A percentile compares a stretch with the other conserved stretches of the same genome.
Conservation (phyloP, 2,329 filamentous ascomycete genomes). For the Coniochaeta sp. region DNA sequence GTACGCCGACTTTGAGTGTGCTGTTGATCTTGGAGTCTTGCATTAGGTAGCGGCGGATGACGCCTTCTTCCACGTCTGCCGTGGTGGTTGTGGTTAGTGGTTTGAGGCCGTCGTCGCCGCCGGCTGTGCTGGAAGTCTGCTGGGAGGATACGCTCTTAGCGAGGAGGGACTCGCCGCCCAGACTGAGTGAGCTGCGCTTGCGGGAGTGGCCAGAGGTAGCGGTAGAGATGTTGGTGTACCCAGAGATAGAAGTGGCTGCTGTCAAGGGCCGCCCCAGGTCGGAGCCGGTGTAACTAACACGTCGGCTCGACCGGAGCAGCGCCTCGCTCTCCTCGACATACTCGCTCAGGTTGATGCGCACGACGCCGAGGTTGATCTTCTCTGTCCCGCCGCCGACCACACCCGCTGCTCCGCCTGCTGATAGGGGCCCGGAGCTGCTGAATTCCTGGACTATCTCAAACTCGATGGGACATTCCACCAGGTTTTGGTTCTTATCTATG, state of each 20-base stretch:
- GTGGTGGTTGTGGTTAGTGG: conserved; percentile 1
- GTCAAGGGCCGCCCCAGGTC: conserved; percentile 13
- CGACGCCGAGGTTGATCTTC: conserved; percentile 70
- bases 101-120: neutral
- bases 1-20: conserved; percentile 73
- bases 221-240: no score
- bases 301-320: conserved; percentile 26
- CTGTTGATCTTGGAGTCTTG: conserved; percentile 98
- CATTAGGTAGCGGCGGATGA: conserved; percentile 84
- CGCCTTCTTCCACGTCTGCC: conserved; percentile 53
- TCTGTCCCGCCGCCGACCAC: conserved; percentile 44
- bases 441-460: conserved; percentile 93
- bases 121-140: conserved; percentile 10
- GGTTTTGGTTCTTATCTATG: conserved; percentile 73
- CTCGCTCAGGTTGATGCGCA: conserved; percentile 85
- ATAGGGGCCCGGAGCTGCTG: conserved; percentile 27
- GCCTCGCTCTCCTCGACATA: conserved; percentile 77
- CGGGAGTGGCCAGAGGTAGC: conserved; percentile 16
- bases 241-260: no score
- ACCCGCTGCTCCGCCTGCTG: conserved; percentile 18
- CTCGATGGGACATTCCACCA: conserved; percentile 73
- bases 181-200: conserved; percentile 23
- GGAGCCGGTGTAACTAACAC: conserved; percentile 18
- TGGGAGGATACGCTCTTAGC: conserved; percentile 9
- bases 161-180: conserved; percentile 9